These are phyloP conservation scores for Logfia minima DNA, from an alignment of 129 eudicot species.

Conservation along the genomic window DNA sequence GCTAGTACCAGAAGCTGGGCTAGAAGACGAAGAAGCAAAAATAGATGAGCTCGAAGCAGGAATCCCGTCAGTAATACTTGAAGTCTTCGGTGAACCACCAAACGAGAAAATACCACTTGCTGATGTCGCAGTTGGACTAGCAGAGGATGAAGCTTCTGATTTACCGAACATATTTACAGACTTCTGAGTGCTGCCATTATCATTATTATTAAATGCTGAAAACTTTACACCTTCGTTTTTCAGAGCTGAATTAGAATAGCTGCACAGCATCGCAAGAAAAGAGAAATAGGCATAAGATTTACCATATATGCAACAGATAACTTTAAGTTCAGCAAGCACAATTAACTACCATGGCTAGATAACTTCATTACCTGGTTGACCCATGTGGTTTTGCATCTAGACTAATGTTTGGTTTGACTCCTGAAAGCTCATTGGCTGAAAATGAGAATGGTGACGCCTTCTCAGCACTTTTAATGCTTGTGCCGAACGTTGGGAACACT, in stretches of 20 bases:
- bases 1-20: conserved; percentile 27
- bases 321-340: conserved; percentile 16
- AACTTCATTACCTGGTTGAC: conserved; percentile 35
- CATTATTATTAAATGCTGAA: conserved; percentile 26
- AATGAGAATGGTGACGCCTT: conserved; percentile 24
- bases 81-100: conserved; percentile 27
- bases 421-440: conserved; percentile 29
- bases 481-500: conserved; percentile 33
- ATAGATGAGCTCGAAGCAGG: conserved; percentile 39
- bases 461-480: conserved; percentile 37
- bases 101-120: conserved; percentile 32
- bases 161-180: conserved; percentile 18
- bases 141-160: conserved; percentile 26
- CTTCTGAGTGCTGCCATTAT: conserved; percentile 27
- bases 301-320: background rate
- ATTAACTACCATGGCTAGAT: background rate
- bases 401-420: conserved; percentile 8
- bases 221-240: conserved; percentile 19
- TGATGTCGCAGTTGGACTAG: conserved; percentile 23
- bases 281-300: background rate
- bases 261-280: conserved; percentile 33
- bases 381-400: conserved; percentile 25
- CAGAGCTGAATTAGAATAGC: conserved; percentile 30
- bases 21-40: conserved; percentile 27
- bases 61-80: conserved; percentile 39